phyloP scores from a whole-genome alignment of 1,139 yeast genomes.

The Geotrichum reessii region DNA sequence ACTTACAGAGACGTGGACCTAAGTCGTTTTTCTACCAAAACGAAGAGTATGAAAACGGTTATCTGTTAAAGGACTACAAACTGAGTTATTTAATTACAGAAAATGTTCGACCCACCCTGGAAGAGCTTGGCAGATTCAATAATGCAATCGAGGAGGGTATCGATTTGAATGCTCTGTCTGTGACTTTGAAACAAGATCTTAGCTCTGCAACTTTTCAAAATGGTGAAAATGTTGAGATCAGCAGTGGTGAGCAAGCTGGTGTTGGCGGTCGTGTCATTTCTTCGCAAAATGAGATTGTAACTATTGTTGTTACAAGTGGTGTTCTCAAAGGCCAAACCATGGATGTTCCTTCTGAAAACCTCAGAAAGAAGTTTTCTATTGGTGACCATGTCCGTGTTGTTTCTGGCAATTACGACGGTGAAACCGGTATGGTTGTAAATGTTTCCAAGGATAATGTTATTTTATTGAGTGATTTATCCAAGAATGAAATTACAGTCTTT shows the following conservation, averaged over 20 bases:
- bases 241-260: constrained; percentile 90
- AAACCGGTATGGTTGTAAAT: constrained; percentile 87
- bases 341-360: constrained; percentile 71
- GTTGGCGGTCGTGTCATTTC: constrained; percentile 74
- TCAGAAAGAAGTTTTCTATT: constrained; percentile 77
- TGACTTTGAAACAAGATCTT: constrained; percentile 63
- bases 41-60: constrained; percentile 89
- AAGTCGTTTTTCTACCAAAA: constrained; percentile 70
- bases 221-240: constrained; percentile 89
- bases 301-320: constrained; percentile 50
- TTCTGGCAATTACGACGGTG: constrained; percentile 87
- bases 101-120: constrained; percentile 79
- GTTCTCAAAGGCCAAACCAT: constrained; percentile 46
- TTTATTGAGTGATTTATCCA: constrained; percentile 81
- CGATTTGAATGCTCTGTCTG: constrained; percentile 80
- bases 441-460: constrained; percentile 82
- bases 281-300: constrained; percentile 61
- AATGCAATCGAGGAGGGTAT: constrained; percentile 70
- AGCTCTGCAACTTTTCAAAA: constrained; percentile 69
- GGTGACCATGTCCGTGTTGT: constrained; percentile 96
- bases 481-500: constrained; percentile 82
- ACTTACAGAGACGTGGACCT: constrained; percentile 64
- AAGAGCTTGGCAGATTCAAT: constrained; percentile 80
- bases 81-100: constrained; percentile 76
- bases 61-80: constrained; percentile 77